Evolutionary conservation across 2,329 filamentous ascomycete species (phyloP).

Genomic region (Aspergillus fijiensis): DNA sequence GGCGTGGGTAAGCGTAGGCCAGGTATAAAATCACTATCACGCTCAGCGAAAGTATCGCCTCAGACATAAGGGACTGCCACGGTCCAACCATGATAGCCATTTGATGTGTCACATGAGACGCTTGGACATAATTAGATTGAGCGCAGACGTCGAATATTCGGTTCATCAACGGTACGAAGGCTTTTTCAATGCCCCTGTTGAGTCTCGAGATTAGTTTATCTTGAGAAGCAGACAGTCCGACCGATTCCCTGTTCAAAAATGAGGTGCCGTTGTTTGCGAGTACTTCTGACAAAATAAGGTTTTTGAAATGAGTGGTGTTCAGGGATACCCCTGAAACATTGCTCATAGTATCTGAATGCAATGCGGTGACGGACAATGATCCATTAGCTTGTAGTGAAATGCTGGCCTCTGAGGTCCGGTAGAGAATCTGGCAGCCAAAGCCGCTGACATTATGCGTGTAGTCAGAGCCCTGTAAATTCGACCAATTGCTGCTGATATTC

Average conservation of each 20-base stretch:
- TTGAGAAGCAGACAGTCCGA: not conserved
- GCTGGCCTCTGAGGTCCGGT: not conserved
- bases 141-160: slow-evolving; percentile 5
- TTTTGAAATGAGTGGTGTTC: slow-evolving; percentile 4
- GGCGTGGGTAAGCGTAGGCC: slow-evolving; percentile 7
- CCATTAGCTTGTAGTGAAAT: slow-evolving; percentile 7
- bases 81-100: slow-evolving; percentile 4
- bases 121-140: slow-evolving; percentile 3
- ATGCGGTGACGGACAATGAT: not conserved
- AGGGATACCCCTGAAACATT: not conserved
- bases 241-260: not conserved
- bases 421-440: slow-evolving; percentile 9
- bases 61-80: not conserved
- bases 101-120: slow-evolving; percentile 4
- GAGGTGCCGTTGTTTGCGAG: not conserved
- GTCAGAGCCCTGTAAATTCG: not conserved
- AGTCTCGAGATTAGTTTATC: not conserved
- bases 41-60: slow-evolving; percentile 2
- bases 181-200: not conserved
- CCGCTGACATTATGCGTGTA: not conserved
- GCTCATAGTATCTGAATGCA: not conserved
- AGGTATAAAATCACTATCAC: not conserved
- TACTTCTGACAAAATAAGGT: slow-evolving; percentile 1
- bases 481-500: not conserved
- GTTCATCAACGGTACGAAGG: slow-evolving; percentile 11